phyloP scores from a whole-genome alignment of 2,329 filamentous ascomycete species.

The Exserohilum turcica region DNA sequence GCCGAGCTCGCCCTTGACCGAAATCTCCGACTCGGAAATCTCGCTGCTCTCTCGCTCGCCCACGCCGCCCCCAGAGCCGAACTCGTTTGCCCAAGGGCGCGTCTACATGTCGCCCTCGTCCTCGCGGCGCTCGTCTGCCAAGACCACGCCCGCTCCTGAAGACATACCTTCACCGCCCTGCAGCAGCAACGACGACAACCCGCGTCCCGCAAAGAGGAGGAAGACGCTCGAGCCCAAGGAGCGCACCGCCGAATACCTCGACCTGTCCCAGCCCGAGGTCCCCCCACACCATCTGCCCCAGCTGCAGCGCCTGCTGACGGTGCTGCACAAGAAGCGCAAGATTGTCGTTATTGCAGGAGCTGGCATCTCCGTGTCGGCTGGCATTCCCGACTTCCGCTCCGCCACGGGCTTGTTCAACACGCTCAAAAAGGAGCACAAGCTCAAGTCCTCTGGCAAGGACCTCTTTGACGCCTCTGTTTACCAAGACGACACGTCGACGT shows the following conservation, averaged over 20 bases:
- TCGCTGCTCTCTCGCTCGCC: constrained; percentile 36
- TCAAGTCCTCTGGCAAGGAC: constrained; percentile 92
- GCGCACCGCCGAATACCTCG: constrained; percentile 80
- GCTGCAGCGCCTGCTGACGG: constrained; percentile 72
- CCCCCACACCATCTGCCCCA: constrained; percentile 63
- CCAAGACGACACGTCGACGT: constrained; percentile 84
- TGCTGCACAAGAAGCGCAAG: constrained; percentile 86
- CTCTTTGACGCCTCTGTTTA: constrained; percentile 98
- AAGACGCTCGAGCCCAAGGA: constrained; percentile 62
- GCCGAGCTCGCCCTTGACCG: constrained; percentile 50
- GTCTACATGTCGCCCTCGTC: constrained; percentile 50
- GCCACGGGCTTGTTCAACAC: constrained; percentile 86
- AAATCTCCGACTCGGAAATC: constrained; percentile 42
- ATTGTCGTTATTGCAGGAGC: constrained; percentile 96
- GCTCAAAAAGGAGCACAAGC: constrained; percentile 82
- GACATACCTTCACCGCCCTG: constrained; percentile 50
- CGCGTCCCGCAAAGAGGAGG: constrained; percentile 76
- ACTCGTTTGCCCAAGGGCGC: constrained; percentile 36
- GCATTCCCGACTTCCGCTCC: constrained; percentile 96
- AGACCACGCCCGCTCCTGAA: constrained; percentile 54
- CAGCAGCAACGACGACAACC: constrained; percentile 64
- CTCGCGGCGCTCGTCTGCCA: constrained; percentile 54
- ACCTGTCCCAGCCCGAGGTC: constrained; percentile 64
- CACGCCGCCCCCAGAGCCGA: constrained; percentile 39
- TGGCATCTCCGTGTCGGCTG: constrained; percentile 94